Base-by-base conservation (phyloP, 2,329 filamentous ascomycete genomes). In the Cordyceps fumosorosea region DNA sequence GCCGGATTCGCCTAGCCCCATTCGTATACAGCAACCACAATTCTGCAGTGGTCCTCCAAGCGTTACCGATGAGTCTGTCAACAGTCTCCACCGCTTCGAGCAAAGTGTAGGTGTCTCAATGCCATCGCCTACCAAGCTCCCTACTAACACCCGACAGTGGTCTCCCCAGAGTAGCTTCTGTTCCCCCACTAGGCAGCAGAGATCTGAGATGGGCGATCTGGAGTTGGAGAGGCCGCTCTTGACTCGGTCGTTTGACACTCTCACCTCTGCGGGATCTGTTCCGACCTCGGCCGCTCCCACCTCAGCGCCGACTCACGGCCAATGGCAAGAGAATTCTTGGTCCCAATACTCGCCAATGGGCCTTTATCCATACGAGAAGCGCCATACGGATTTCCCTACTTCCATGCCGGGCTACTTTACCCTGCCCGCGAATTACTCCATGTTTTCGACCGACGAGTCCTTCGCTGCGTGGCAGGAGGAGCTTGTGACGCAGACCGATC, bases 191-290 rank as follows among this genome's bases (percentile, higher is more conserved):
- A 10, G 60, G 18, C n/a, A 52, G 37, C 53, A 56, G 47, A 56
- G 53, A 37, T 37, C 53, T 34, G 60, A 62, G 8, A 45, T 45
- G 18, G 60, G 56, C 29, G 53, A 56, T 7, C 34, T 52, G 12
- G 60, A 56, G 11, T 37, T 52, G 18, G 60, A 62, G 6, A 52
- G 52, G 14, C 60, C 60, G n/a, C 45, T 55, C 11, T 50, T 62
- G 53, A 62, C 53, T 34, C 32, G 60, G 34, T 56, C 53, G 44
- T 51, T 62, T 52, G 60, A 56, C 34, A 62, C 60, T 7, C 24
- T 37, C 18, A 56, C 60, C 7, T 56, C 60, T 3, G 24, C 11
- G 6, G 52, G 11, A 10, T 56, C 53, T 45, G 60, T 45, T 40
- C 59, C 59, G 14, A 61, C 59, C 8, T 61, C 59, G 3, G 44